Evolutionary conservation across 257 asterid genomes (phyloP), one percentile per base, ranked within the genome.

Genomic region (Jasminum sambac): DNA sequence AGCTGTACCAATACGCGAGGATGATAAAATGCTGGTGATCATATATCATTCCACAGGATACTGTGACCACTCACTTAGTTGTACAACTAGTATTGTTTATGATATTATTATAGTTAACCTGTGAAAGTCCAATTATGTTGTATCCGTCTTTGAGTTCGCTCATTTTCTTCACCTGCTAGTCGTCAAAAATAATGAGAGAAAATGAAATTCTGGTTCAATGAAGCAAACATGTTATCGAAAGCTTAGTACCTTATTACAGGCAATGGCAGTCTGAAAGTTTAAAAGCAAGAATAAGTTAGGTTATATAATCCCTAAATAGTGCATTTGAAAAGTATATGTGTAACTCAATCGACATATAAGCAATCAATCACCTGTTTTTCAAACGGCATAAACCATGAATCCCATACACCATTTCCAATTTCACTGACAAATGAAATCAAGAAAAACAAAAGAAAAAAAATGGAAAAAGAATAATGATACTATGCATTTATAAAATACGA

Each of bases 381-480:
- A 39, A 91, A 86, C 25, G 96, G 94, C 90, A 87, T 82, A 5
- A 94, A 86, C 98, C 98, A 92, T 16, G 98, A 89, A 83, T 89
- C 95, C 86, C 88, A 79, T 6, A n/a, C 87, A 74, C 96, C 96
- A 72, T 89, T 80, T 70, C 98, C 98, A 34, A 92, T 89, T 85
- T 92, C 96, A n/a, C 96, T 88, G 63, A 70, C 11, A 8, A 55
- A 55, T 0, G 5, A 30, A 10, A 26, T 19, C 1, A 0, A 21
- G 30, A 80, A 55, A 75, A n/a, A 61, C n/a, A 41, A 11, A 16
- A 50, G 24, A 68, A 37, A 13, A 36, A 59, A 43, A 9, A 25
- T 59, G 24, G 25, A 70, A 68, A 23, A 57, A 43, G 57, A 72
- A 25, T 52, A 21, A 72, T 43, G 2, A 21, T 7, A 52, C 21